These are phyloP conservation scores for Hymenoscyphus salicellus DNA, from an alignment of 2,329 filamentous ascomycete genomes.

Conservation along the genomic window DNA sequence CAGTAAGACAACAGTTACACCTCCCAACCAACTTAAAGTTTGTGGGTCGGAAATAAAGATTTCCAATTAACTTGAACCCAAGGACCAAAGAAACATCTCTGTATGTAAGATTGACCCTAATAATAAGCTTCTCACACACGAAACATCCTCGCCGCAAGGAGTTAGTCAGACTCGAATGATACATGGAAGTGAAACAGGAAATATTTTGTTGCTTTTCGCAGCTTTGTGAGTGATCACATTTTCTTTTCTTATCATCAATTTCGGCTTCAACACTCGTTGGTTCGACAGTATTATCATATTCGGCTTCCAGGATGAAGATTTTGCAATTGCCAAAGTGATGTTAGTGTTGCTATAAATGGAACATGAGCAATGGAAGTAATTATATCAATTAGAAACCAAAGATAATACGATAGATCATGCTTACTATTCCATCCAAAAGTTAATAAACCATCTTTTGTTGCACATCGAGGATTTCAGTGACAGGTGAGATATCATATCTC, in stretches of 20 bases:
- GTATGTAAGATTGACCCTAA: neutral
- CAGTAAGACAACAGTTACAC: too few species aligned
- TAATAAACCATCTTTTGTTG: neutral
- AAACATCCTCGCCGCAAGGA: neutral
- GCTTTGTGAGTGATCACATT: neutral
- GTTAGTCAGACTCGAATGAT: neutral
- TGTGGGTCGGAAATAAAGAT: too few species aligned
- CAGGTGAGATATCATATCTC: constrained; percentile 10
- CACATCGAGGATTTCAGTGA: constrained; percentile 5
- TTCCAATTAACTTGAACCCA: neutral
- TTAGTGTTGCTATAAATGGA: neutral
- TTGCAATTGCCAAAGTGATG: neutral
- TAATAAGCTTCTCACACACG: neutral
- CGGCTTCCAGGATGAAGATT: neutral
- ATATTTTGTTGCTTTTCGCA: neutral
- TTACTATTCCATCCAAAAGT: neutral
- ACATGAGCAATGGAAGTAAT: neutral
- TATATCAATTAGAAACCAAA: neutral
- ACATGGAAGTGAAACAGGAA: neutral
- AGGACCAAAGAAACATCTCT: neutral
- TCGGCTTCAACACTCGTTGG: neutral
- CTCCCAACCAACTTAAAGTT: too few species aligned
- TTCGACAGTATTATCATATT: neutral
- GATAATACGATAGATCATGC: neutral
- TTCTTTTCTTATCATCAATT: neutral